These are phyloP conservation scores for Cordyceps pruinosa DNA, from an alignment of 2,329 filamentous ascomycete species.

Conservation along the genomic window DNA sequence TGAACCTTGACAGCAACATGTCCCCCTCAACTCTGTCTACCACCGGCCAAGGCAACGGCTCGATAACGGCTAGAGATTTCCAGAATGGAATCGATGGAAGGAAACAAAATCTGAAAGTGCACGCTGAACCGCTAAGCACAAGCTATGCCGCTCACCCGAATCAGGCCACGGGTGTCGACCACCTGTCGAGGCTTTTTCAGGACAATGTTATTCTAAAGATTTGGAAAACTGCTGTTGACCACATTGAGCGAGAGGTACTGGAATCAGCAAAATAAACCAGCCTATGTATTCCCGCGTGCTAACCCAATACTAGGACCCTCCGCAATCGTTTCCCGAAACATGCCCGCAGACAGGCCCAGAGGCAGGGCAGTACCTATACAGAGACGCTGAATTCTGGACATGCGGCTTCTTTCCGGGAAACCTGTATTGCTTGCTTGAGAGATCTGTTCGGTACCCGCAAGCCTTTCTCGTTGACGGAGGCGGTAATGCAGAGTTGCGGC, in stretches of 20 bases:
- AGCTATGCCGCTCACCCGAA: too few species aligned
- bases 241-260: slow-evolving; percentile 5
- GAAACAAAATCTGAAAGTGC: neutral
- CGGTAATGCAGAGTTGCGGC: neutral
- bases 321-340: slow-evolving; percentile 24
- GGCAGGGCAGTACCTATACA: slow-evolving; percentile 21
- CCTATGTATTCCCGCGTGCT: neutral
- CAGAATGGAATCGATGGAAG: neutral
- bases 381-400: slow-evolving; percentile 33
- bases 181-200: neutral
- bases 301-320: neutral
- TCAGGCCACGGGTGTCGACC: neutral
- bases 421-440: slow-evolving; percentile 29
- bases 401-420: slow-evolving; percentile 36
- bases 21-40: neutral
- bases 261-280: neutral
- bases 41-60: neutral
- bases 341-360: slow-evolving; percentile 23
- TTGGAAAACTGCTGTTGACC: slow-evolving; percentile 14
- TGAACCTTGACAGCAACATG: neutral
- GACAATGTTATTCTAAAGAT: slow-evolving; percentile 2
- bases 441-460: slow-evolving; percentile 25
- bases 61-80: neutral
- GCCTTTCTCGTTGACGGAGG: neutral
- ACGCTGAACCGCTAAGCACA: neutral